Evolutionary conservation across 2,329 filamentous ascomycete genomes (phyloP), one percentile per base, ranked within the genome.

Genomic region (Phaeosphaeria sp.): DNA sequence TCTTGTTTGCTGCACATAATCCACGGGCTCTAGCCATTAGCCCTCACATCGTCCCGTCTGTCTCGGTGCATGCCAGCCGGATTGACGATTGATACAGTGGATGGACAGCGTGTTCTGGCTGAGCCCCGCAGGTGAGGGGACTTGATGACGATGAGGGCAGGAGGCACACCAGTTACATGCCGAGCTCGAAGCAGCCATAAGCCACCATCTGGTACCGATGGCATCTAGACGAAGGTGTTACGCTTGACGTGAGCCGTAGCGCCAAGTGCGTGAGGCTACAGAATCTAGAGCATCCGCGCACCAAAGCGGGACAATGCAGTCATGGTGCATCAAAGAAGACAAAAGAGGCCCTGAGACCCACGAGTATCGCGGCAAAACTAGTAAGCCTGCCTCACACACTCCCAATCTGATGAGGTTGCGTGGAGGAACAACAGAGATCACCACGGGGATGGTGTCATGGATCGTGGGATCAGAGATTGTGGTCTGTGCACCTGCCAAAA

Each of bases 131-230:
- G 33, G 24, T 47, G 49, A 49, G 53, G 52, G 53, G 33, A 48
- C 48, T 45, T 45, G 13, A 47, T 50, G 53, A 60, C 53, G 50
- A 33, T 25, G 51, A 55, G 49, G 36, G 56, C 20, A 43, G 47
- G 48, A 57, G 57, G 45, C 64, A 64, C 64, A 57, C 66, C 67
- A 67, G 57, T 51, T 43, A 49, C 18, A 22, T 20, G 18, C 18
- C 4, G 18, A 18, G 4, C 11, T 25, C 17, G 22, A 25, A 47
- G 22, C 24, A 27, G 45, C 45, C 17, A 30, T 9, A 27, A 65
- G 58, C 60, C 60, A 61, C 56, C 55, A 49, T 55, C 53, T 4
- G 17, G 36, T 7, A 39, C 13, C 36, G 36, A 4, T 17, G 36
- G 36, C 11, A n/a, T 39, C 36, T 39, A 39, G 36, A 52, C 48